Evolutionary conservation across 495 filamentous ascomycete species (phyloP).

Genomic region (Annulohypoxylon nitens): DNA sequence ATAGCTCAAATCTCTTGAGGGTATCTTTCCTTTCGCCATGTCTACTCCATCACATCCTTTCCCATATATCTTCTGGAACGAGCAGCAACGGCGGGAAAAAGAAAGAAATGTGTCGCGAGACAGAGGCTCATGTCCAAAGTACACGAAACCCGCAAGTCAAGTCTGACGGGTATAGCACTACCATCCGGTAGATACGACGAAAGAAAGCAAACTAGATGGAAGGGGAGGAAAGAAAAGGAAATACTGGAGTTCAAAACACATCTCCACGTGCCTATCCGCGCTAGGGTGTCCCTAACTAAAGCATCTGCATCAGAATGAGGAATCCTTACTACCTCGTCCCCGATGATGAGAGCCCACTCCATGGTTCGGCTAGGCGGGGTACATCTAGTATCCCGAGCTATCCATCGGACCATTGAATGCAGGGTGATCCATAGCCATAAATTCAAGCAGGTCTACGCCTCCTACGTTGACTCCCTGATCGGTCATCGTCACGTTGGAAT

Average conservation of each 20-base stretch:
- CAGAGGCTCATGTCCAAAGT: conserved; percentile 20
- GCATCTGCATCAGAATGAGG: neutral
- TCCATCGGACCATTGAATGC: conserved; percentile 56
- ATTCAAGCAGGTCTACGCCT: conserved; percentile 68
- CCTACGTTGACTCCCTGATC: conserved; percentile 70
- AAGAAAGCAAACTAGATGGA: neutral
- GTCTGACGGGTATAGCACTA: conserved; percentile 14
- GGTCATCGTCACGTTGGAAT: conserved; percentile 66
- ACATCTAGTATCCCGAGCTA: conserved; percentile 45
- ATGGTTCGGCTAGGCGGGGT: conserved; percentile 21
- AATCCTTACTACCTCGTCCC: neutral
- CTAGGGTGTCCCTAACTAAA: neutral
- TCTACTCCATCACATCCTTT: conserved; percentile 35
- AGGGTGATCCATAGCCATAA: conserved; percentile 67
- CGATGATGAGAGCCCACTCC: neutral
- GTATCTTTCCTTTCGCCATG: conserved; percentile 42
- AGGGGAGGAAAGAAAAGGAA: neutral
- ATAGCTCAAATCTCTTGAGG: conserved; percentile 32
- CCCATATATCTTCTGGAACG: conserved; percentile 22
- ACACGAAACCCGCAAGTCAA: conserved; percentile 31
- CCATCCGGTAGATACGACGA: neutral
- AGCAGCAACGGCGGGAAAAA: conserved; percentile 8
- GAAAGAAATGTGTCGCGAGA: conserved; percentile 36
- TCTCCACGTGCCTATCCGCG: neutral
- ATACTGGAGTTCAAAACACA: neutral